Conservation (phyloP, 2,329 filamentous ascomycete species). For the Xylaria sp. region DNA sequence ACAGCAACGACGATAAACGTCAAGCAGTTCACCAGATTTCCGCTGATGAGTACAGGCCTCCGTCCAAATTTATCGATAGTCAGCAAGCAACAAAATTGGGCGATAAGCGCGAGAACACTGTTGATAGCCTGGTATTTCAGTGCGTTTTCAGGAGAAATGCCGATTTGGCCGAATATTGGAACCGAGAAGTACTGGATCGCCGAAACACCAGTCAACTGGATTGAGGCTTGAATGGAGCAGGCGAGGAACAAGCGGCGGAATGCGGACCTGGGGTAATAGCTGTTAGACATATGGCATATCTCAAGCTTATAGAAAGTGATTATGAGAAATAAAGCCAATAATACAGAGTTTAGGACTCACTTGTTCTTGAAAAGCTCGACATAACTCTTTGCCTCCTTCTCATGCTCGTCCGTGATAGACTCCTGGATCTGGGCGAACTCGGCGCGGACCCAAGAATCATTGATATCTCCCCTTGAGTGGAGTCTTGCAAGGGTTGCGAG, state of each 20-base stretch:
- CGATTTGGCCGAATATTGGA: slow-evolving; percentile 73
- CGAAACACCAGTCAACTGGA: slow-evolving; percentile 80
- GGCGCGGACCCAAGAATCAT: slow-evolving; percentile 75
- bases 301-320: not conserved
- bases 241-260: slow-evolving; percentile 79
- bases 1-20: slow-evolving; percentile 76
- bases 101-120: slow-evolving; percentile 74
- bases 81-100: slow-evolving; percentile 73
- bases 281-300: not conserved
- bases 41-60: slow-evolving; percentile 75
- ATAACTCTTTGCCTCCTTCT: slow-evolving; percentile 76
- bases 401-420: slow-evolving; percentile 70
- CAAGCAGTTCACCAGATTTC: slow-evolving; percentile 76
- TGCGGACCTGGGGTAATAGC: slow-evolving; percentile 55
- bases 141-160: slow-evolving; percentile 71
- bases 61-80: slow-evolving; percentile 76
- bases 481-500: slow-evolving; percentile 73
- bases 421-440: slow-evolving; percentile 76
- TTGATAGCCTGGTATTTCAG: slow-evolving; percentile 82
- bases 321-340: not conserved
- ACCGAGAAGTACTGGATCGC: slow-evolving; percentile 81
- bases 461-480: slow-evolving; percentile 73
- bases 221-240: slow-evolving; percentile 73
- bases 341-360: slow-evolving; percentile 32
- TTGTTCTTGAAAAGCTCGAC: slow-evolving; percentile 72